Evolutionary conservation across 1,139 yeast species (phyloP).

Genomic region (Protomyces inouyei): DNA sequence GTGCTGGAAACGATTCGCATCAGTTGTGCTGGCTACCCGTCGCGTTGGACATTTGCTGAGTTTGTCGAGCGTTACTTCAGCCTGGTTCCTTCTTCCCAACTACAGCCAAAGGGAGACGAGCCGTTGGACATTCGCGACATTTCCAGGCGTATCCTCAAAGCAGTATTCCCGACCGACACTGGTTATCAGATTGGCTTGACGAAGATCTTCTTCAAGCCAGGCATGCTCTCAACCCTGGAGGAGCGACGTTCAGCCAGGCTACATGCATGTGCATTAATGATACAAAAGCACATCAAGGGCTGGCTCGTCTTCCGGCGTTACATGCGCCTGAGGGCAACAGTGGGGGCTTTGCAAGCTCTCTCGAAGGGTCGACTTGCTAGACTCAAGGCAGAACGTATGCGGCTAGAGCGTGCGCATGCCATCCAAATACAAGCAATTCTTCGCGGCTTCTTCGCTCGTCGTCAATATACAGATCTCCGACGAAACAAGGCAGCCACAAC

Average conservation of each 20-base stretch:
- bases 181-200: slow-evolving; percentile 79
- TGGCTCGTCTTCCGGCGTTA: slow-evolving; percentile 49
- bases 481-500: slow-evolving; percentile 60
- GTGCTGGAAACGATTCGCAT: slow-evolving; percentile 93
- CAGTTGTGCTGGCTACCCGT: slow-evolving; percentile 97
- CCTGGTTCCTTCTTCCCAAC: slow-evolving; percentile 63
- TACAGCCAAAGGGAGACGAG: slow-evolving; percentile 45
- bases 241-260: slow-evolving; percentile 76
- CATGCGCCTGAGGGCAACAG: slow-evolving; percentile 45
- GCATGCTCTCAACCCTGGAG: slow-evolving; percentile 84
- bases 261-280: slow-evolving; percentile 68
- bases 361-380: slow-evolving; percentile 1
- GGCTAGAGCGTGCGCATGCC: slow-evolving; percentile 42
- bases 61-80: slow-evolving; percentile 87
- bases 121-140: slow-evolving; percentile 36
- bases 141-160: slow-evolving; percentile 62
- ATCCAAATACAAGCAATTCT: slow-evolving; percentile 54
- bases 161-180: slow-evolving; percentile 54
- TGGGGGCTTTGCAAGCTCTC: slow-evolving; percentile 2
- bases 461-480: slow-evolving; percentile 52
- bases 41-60: slow-evolving; percentile 92
- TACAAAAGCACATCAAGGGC: slow-evolving; percentile 66
- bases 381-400: neutral
- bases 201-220: slow-evolving; percentile 89
- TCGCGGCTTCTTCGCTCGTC: slow-evolving; percentile 60